Evolutionary conservation across 306 rosid species (phyloP).

Genomic region (Heteromeles arbutifolia): DNA sequence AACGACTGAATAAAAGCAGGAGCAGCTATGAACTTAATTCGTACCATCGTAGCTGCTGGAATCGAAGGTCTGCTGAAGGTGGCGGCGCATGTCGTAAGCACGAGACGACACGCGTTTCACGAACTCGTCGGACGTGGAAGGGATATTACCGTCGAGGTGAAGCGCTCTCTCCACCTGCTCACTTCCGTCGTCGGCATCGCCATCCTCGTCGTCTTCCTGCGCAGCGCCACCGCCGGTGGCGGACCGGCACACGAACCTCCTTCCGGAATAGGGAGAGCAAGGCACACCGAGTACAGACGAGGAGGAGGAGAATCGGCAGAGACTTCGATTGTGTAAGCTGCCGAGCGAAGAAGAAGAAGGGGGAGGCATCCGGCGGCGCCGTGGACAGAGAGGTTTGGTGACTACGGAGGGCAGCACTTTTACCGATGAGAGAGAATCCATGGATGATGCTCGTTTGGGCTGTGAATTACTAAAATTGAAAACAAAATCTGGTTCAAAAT

Average conservation of each 20-base stretch:
- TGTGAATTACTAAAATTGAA: not conserved
- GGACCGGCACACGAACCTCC: constrained; percentile 18
- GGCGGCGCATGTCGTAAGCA: constrained; percentile 88
- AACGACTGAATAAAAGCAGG: not conserved
- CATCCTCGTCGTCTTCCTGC: constrained; percentile 3
- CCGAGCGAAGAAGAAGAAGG: constrained; percentile 12
- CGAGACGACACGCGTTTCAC: constrained; percentile 84
- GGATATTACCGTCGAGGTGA: constrained; percentile 72
- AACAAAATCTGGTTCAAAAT: not conserved
- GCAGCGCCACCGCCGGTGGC: constrained; percentile 20
- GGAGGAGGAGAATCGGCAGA: constrained; percentile 11
- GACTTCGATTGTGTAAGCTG: constrained; percentile 7
- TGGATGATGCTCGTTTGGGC: constrained; percentile 2
- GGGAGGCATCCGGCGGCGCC: constrained; percentile 22
- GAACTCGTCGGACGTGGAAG: constrained; percentile 69
- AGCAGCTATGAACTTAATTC: not conserved
- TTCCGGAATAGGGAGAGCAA: constrained; percentile 13
- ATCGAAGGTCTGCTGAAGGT: constrained; percentile 75
- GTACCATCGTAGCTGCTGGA: constrained; percentile 89
- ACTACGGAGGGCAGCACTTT: constrained; percentile 55
- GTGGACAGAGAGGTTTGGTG: constrained; percentile 31
- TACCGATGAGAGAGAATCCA: constrained; percentile 79
- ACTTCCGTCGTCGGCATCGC: constrained; percentile 13
- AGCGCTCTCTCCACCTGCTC: constrained; percentile 76
- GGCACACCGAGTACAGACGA: constrained; percentile 1